A percentile compares a stretch with the other conserved stretches of the same genome.
Evolutionary conservation across 75 land plant species (phyloP).

Genomic region (Ceratopteris richardii): DNA sequence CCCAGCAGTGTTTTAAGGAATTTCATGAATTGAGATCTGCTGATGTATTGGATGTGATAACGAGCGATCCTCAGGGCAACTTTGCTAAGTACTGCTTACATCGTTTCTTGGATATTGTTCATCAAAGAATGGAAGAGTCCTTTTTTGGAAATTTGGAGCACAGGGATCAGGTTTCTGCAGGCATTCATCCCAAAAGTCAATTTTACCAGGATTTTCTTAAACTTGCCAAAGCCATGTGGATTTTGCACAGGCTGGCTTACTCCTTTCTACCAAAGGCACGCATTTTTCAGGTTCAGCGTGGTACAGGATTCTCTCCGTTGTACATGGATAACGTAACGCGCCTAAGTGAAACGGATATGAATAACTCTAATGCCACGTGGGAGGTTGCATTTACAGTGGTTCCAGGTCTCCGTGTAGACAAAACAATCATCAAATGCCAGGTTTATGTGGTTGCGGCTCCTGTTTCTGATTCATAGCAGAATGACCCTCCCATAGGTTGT

Average conservation of each 20-base stretch:
- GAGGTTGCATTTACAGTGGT: constrained; percentile 72
- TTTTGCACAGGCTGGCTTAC: constrained; percentile 71
- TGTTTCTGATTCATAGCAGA: too few species aligned
- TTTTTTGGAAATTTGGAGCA: constrained; percentile 87
- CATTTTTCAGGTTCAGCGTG: constrained; percentile 65
- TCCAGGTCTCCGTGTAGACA: constrained; percentile 80
- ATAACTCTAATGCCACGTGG: constrained; percentile 22
- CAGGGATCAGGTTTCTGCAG: constrained; percentile 49
- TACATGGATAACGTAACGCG: constrained; percentile 84
- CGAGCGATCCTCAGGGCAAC: constrained; percentile 48
- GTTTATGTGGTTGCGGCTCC: constrained; percentile 45
- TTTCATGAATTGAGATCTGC: constrained; percentile 49
- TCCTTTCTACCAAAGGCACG: constrained; percentile 69
- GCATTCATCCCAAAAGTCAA: constrained; percentile 74
- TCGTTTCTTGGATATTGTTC: constrained; percentile 66
- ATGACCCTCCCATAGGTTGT: too few species aligned
- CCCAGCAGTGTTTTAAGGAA: constrained; percentile 56
- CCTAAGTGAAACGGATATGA: constrained; percentile 36
- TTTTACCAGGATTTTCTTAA: constrained; percentile 76
- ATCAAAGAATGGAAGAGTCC: constrained; percentile 76
- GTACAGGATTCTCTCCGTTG: constrained; percentile 62
- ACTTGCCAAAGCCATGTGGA: constrained; percentile 83
- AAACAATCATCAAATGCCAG: constrained; percentile 50
- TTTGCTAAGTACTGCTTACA: constrained; percentile 70
- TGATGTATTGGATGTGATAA: constrained; percentile 57